Evolutionary conservation across 202 grass and related monocot genomes (phyloP), one percentile per base, ranked within the genome.

Genomic region (Alloteropsis angusta): DNA sequence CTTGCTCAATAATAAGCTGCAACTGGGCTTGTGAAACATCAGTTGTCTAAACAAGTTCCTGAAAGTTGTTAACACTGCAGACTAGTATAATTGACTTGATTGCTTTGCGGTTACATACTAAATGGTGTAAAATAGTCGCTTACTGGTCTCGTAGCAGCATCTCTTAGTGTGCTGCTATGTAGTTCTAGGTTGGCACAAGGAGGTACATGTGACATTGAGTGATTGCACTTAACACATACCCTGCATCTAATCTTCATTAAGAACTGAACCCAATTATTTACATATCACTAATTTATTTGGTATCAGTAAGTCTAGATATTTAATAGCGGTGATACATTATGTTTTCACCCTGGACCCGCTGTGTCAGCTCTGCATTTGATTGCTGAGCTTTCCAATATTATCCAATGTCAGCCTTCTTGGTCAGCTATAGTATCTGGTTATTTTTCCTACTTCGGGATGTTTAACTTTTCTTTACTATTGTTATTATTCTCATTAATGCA

Each of bases 111-210:
- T 52, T 36, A 25, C 53, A 69, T 69, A 60, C 54, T 23, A 72
- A 65, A 83, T 59, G 48, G 21, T 59, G 65, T 66, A 72, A 78
- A 79, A 46, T 52, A 78, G 56, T 79, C 32, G 37, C 58, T 72
- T 60, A 57, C 21, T 63, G 49, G 32, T 73, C 46, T 60, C 23
- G 59, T 79, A 59, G 66, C 67, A 68, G 60, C 60, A 60, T 83
- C 59, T 83, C 22, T 26, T 74, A 54, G 57, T 83, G 60, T 80
- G 41, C 25, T 79, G 41, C 25, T 59, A 50, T 43, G 12, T 50
- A 74, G 35, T 79, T 56, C 43, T 72, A 78, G 50, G 37, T 47
- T 78, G 22, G 69, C 61, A 23, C 68, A 37, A 49, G 59, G 42
- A 79, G 50, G 11, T 36, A 44, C 65, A 83, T 87, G 75, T 79